Evolutionary conservation across 768 basidiomycete species (phyloP).

Genomic region (Chiua virens): DNA sequence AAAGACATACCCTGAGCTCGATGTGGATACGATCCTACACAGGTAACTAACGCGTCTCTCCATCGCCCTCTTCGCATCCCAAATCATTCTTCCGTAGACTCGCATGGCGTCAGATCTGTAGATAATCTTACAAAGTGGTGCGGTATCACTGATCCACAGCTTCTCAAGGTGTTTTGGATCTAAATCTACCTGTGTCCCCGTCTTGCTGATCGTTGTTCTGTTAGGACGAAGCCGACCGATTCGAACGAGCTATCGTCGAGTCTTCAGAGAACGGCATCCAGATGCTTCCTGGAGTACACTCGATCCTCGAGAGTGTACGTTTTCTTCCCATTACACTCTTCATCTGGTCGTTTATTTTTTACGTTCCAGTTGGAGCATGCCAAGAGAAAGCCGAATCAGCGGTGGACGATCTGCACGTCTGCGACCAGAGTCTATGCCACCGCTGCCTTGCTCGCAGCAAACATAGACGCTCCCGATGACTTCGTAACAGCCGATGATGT

Average conservation of each 20-base stretch:
- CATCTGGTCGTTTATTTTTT: slow-evolving; percentile 5
- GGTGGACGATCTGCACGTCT: slow-evolving; percentile 88
- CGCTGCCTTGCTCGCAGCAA: slow-evolving; percentile 64
- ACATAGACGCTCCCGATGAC: slow-evolving; percentile 66
- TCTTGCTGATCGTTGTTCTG: slow-evolving; percentile 5
- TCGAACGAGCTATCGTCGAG: slow-evolving; percentile 77
- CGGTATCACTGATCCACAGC: slow-evolving; percentile 61
- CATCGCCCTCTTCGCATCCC: not conserved
- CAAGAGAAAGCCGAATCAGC: slow-evolving; percentile 48
- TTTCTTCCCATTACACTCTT: not conserved
- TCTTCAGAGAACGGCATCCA: slow-evolving; percentile 62
- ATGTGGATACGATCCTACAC: slow-evolving; percentile 60
- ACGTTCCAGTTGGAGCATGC: slow-evolving; percentile 28
- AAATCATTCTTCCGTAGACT: slow-evolving; percentile 39
- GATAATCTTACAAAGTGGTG: slow-evolving; percentile 80
- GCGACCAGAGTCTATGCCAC: slow-evolving; percentile 77
- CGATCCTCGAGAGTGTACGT: slow-evolving; percentile 56
- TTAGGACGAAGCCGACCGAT: slow-evolving; percentile 71
- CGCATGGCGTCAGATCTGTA: slow-evolving; percentile 82
- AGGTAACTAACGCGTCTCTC: slow-evolving; percentile 42
- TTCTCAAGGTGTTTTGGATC: slow-evolving; percentile 56
- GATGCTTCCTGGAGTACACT: slow-evolving; percentile 67
- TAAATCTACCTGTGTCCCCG: not conserved
- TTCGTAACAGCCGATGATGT: slow-evolving; percentile 88
- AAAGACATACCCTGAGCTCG: slow-evolving; percentile 63